Evolutionary conservation across 2,329 filamentous ascomycete species (phyloP).

Genomic region (Cryphonectria japonica): DNA sequence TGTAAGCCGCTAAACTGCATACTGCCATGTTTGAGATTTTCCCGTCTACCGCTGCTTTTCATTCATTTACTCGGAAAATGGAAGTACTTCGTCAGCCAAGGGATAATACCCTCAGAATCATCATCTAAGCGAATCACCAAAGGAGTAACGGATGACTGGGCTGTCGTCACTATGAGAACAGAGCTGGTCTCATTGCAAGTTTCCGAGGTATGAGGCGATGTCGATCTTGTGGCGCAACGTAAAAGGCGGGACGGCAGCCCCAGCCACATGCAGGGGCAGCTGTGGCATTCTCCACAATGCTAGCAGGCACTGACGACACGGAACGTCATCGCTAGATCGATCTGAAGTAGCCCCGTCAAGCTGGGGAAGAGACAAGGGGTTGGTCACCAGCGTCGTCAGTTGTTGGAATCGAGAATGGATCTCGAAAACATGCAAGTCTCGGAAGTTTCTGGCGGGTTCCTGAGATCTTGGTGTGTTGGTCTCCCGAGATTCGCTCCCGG

Average conservation of each 20-base stretch:
- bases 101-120: background rate
- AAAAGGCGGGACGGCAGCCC: background rate
- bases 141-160: background rate
- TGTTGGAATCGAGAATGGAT: background rate
- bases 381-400: background rate
- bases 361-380: background rate
- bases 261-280: constrained; percentile 2
- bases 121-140: background rate
- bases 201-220: background rate
- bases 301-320: constrained; percentile 9
- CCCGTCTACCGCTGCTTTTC: background rate
- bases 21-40: background rate
- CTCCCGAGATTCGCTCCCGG: background rate
- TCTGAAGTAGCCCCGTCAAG: background rate
- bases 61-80: background rate
- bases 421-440: background rate
- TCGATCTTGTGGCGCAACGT: constrained; percentile 13
- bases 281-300: background rate
- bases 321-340: constrained; percentile 6
- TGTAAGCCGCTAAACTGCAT: background rate
- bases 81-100: background rate
- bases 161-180: constrained; percentile 12
- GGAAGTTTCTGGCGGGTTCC: background rate
- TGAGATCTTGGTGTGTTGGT: background rate
- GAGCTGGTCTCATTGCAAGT: background rate